Percentiles rank a stretch among this genome's conserved stretches.
Conservation (phyloP, 192 early-diverging fungal genomes). For the Dimargaris xerosporica region DNA sequence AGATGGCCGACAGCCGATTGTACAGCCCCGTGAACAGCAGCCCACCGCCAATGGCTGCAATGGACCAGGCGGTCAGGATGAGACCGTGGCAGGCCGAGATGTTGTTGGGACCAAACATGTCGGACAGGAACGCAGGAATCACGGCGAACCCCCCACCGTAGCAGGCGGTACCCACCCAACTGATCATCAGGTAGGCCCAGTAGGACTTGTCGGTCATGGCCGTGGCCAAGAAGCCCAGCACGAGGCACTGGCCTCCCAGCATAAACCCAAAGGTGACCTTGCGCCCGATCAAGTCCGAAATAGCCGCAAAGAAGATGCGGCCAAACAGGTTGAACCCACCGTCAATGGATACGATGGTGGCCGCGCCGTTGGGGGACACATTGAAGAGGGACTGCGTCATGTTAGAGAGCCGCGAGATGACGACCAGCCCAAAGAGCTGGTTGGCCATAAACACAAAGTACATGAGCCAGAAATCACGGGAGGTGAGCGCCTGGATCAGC, state of each 20-base stretch:
- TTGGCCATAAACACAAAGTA: conserved; percentile 50
- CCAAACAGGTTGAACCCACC: conserved; percentile 44
- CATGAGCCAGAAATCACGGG: conserved; percentile 40
- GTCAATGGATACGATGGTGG: conserved; percentile 38
- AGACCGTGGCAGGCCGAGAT: conserved; percentile 57
- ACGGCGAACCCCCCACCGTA: conserved; percentile 66
- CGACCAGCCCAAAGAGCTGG: conserved; percentile 41
- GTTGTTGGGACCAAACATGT: conserved; percentile 71
- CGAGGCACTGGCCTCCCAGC: conserved; percentile 37
- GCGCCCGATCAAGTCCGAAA: conserved; percentile 43
- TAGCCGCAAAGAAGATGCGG: conserved; percentile 35
- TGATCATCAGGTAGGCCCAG: conserved; percentile 39
- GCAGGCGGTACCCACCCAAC: conserved; percentile 48
- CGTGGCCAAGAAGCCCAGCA: conserved; percentile 32
- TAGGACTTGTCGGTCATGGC: conserved; percentile 36
- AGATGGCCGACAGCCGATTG: conserved; percentile 22
- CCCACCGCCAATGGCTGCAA: conserved; percentile 55
- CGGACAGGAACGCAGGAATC: conserved; percentile 58
- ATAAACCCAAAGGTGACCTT: conserved; percentile 50
- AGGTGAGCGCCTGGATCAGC: conserved; percentile 35
- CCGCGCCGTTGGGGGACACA: conserved; percentile 17
- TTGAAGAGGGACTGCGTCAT: conserved; percentile 41
- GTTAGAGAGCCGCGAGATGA: conserved; percentile 45
- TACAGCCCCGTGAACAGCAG: conserved; percentile 50
- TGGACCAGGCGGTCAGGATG: conserved; percentile 62